Percentiles rank a stretch among this genome's conserved stretches.
phyloP scores from a whole-genome alignment of 345 rosid genomes.

The Arabis alpina region DNA sequence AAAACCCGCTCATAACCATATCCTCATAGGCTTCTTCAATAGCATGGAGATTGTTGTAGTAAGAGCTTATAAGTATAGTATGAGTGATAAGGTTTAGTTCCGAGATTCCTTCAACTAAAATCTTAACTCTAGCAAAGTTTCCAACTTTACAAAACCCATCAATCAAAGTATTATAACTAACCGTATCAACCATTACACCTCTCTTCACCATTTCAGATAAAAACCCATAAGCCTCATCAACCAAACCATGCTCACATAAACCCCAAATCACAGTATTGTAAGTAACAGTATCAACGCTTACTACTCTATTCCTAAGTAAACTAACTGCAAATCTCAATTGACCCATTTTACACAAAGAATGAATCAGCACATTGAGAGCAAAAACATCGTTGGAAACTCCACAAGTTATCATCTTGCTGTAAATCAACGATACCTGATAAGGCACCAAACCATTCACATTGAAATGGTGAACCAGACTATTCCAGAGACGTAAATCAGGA shows the following conservation, averaged over 20 bases:
- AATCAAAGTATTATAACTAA: slow-evolving; percentile 71
- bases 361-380: slow-evolving; percentile 73
- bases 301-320: slow-evolving; percentile 54
- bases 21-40: slow-evolving; percentile 74
- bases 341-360: slow-evolving; percentile 81
- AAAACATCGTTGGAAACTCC: slow-evolving; percentile 64
- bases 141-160: slow-evolving; percentile 80
- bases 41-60: slow-evolving; percentile 56
- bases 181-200: slow-evolving; percentile 57
- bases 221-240: slow-evolving; percentile 59
- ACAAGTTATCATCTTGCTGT: slow-evolving; percentile 67
- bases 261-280: slow-evolving; percentile 86
- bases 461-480: slow-evolving; percentile 58
- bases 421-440: slow-evolving; percentile 69
- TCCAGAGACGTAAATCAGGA: slow-evolving; percentile 64
- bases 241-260: slow-evolving; percentile 69
- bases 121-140: slow-evolving; percentile 63
- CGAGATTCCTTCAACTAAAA: slow-evolving; percentile 57
- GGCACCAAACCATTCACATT: slow-evolving; percentile 66
- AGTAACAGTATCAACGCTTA: slow-evolving; percentile 61
- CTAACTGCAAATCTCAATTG: slow-evolving; percentile 56
- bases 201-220: slow-evolving; percentile 80
- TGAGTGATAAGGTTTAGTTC: slow-evolving; percentile 66
- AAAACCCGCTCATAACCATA: slow-evolving; percentile 58
- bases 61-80: slow-evolving; percentile 72